Conservation (phyloP, 306 rosid species). For the Pyrus pyrifolia region DNA sequence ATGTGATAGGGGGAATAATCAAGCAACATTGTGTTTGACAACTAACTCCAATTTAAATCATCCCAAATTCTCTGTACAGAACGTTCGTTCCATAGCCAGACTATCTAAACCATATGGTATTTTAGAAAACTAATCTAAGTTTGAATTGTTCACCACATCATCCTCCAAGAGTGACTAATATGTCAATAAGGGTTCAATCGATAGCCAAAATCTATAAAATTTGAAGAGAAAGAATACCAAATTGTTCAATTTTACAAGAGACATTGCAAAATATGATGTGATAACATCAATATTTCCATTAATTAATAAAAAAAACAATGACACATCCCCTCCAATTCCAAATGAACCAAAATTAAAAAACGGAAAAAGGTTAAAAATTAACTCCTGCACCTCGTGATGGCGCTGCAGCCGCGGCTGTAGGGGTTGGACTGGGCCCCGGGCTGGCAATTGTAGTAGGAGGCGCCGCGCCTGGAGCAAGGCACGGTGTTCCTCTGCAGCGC, state of each 20-base stretch:
- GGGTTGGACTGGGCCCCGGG: conserved; percentile 94
- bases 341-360: neutral
- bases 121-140: neutral
- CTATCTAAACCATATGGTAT: too few relatives aligned
- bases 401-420: conserved; percentile 82
- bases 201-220: neutral
- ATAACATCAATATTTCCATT: conserved; percentile 8
- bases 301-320: conserved; percentile 4
- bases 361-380: conserved; percentile 13
- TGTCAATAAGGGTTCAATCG: neutral
- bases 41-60: too few relatives aligned
- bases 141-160: neutral
- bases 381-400: conserved; percentile 91
- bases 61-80: too few relatives aligned
- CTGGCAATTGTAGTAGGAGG: conserved; percentile 84
- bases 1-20: too few relatives aligned
- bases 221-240: neutral
- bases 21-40: too few relatives aligned
- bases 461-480: conserved; percentile 92
- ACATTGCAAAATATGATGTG: neutral
- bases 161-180: neutral
- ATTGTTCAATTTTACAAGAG: neutral
- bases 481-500: conserved; percentile 92
- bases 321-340: conserved; percentile 15
- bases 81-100: too few relatives aligned